Base-by-base conservation (phyloP, 805 yeast genomes). In the Sugiyamaella lignohabitans region DNA sequence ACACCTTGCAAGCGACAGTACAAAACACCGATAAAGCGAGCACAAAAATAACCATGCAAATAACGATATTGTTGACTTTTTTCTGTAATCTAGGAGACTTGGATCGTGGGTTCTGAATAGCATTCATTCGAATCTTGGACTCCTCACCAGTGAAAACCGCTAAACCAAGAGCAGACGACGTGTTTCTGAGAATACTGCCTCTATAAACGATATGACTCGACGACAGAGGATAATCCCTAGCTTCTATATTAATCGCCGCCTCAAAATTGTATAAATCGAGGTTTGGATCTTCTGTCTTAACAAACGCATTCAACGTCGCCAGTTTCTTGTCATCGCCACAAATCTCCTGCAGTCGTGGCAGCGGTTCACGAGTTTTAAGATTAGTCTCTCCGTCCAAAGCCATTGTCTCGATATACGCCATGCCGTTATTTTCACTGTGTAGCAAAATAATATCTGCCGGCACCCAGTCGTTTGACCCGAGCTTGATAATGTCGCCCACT, bases 321-420 rank as follows among this genome's bases (percentile, higher is more conserved):
- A 80, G 60, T 0, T 75, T 76, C 1, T 71, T 62, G 0, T 79
- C 82, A 2, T 72, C 67, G 19, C 72, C 67, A 38, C 82, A 70
- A 8, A 64, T 52, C 14, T 75, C 74, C 36, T 80, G 72, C 2
- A 91, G 55, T 50, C 80, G 85, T 1, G 74, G 70, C 51, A 82
- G 84, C 0, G 96, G 85, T 17, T 69, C 67, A 56, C 78, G 80
- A 5, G 85, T 73, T 63, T 93, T 93, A 51, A 93, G 70, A 60
- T 88, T 91, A 0, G 98, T 93, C 64, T 93, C 98, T 43, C 99
- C 99, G 65, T 93, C 98, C 42, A 93, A 71, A 1, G 96, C 98
- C 91, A 91, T 88, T 1, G 99, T 93, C 63, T 93, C 99, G 17
- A 89, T 80, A 53, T 78, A 86, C 1, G 86, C 76, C 48, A 80